phyloP scores from a whole-genome alignment of 2,329 filamentous ascomycete species.

The Bipolaris cookei region DNA sequence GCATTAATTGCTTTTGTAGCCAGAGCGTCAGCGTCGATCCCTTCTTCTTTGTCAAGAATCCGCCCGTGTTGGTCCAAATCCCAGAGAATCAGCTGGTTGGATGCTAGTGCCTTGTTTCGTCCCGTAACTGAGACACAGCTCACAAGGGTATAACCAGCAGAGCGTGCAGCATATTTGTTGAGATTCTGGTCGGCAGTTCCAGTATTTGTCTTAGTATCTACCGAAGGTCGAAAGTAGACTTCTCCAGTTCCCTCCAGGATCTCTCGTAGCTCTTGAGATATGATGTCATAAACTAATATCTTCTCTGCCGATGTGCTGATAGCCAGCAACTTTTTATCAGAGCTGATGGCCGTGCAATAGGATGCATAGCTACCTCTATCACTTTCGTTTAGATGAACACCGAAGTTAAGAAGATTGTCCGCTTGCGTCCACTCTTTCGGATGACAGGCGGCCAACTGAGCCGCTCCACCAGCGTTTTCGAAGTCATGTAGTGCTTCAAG shows the following conservation, averaged over 20 bases:
- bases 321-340: neutral
- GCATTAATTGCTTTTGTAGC: conserved; percentile 37
- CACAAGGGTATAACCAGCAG: neutral
- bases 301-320: neutral
- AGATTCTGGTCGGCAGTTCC: neutral
- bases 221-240: neutral
- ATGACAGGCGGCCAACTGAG: neutral
- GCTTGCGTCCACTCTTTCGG: neutral
- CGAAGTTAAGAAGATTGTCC: neutral
- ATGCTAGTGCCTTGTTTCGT: neutral
- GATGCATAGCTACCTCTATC: neutral
- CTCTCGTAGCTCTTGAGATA: neutral
- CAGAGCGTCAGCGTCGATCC: conserved; percentile 28
- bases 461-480: neutral
- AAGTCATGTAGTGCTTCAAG: neutral
- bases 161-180: neutral
- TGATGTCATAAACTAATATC: neutral
- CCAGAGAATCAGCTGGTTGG: neutral
- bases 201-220: neutral
- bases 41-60: neutral
- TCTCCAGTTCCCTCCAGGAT: neutral
- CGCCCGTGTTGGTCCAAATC: neutral
- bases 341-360: neutral
- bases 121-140: neutral
- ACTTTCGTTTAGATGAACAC: neutral